These are phyloP conservation scores for Talaromyces nanjingensis DNA, from an alignment of 495 filamentous ascomycete genomes.

Conservation along the genomic window DNA sequence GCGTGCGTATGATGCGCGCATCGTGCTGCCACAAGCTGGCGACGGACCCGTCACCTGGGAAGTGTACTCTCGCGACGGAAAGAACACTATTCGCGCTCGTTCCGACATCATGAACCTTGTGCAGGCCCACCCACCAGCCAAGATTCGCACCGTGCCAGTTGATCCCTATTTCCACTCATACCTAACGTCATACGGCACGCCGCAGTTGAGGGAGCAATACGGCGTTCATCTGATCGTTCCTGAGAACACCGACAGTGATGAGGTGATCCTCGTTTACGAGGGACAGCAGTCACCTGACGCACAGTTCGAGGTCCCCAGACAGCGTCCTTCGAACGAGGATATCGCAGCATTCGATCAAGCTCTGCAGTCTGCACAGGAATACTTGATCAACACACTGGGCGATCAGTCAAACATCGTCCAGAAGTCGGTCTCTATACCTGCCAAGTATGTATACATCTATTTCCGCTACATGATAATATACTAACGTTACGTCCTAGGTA, in stretches of 20 bases:
- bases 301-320: constrained; percentile 61
- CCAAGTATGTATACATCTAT: constrained; percentile 48
- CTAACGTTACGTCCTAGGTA: constrained; percentile 23
- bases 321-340: constrained; percentile 53
- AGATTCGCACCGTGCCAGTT: constrained; percentile 60
- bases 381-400: constrained; percentile 62
- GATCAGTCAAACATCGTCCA: constrained; percentile 64
- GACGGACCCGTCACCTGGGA: constrained; percentile 70
- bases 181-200: constrained; percentile 55
- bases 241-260: constrained; percentile 50
- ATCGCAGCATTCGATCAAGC: constrained; percentile 58
- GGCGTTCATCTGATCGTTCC: constrained; percentile 77
- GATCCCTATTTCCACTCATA: constrained; percentile 85
- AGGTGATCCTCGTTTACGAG: constrained; percentile 84
- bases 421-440: constrained; percentile 58
- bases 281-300: constrained; percentile 48
- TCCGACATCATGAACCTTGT: constrained; percentile 76
- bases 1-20: constrained; percentile 66
- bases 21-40: constrained; percentile 61
- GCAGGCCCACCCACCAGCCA: constrained; percentile 69
- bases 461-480: constrained; percentile 16
- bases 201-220: constrained; percentile 60
- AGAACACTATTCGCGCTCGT: constrained; percentile 73
- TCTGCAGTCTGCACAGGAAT: constrained; percentile 64
- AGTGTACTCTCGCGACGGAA: constrained; percentile 75